Evolutionary conservation across 495 filamentous ascomycete genomes (phyloP).

Genomic region (Aspergillus asperescens): DNA sequence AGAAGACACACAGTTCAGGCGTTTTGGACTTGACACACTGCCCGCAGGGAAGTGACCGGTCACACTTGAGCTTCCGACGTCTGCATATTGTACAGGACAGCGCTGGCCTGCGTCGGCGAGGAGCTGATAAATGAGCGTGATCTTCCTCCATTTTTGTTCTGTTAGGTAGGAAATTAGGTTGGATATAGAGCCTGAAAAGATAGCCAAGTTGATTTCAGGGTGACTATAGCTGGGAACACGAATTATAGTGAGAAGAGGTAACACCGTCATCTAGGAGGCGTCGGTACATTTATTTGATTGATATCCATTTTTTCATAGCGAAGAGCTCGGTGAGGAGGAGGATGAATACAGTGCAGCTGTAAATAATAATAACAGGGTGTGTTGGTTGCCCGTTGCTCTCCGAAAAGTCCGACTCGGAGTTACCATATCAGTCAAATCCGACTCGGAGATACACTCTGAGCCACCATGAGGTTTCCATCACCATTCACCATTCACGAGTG

Average conservation of each 20-base stretch:
- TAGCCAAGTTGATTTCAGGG: too few relatives aligned
- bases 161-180: too few relatives aligned
- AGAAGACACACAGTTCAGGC: conserved; percentile 33
- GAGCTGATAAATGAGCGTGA: conserved; percentile 17
- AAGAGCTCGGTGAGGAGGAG: too few relatives aligned
- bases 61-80: conserved; percentile 65
- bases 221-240: too few relatives aligned
- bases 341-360: too few relatives aligned
- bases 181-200: too few relatives aligned
- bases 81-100: conserved; percentile 51
- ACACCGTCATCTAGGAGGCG: not conserved
- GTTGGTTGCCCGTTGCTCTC: not conserved
- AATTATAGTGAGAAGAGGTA: not conserved
- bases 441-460: conserved; percentile 1
- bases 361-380: conserved; percentile 9
- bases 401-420: conserved; percentile 17
- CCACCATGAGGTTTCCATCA: too few relatives aligned
- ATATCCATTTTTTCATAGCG: not conserved
- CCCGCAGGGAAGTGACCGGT: conserved; percentile 59
- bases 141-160: conserved; percentile 4
- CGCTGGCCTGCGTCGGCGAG: conserved; percentile 35
- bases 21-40: conserved; percentile 54
- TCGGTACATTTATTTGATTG: not conserved
- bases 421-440: conserved; percentile 10
- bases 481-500: too few relatives aligned